Percentiles rank a stretch among this genome's conserved stretches.
phyloP scores from a whole-genome alignment of 768 basidiomycete genomes.

The Rhizopogon salebrosus region DNA sequence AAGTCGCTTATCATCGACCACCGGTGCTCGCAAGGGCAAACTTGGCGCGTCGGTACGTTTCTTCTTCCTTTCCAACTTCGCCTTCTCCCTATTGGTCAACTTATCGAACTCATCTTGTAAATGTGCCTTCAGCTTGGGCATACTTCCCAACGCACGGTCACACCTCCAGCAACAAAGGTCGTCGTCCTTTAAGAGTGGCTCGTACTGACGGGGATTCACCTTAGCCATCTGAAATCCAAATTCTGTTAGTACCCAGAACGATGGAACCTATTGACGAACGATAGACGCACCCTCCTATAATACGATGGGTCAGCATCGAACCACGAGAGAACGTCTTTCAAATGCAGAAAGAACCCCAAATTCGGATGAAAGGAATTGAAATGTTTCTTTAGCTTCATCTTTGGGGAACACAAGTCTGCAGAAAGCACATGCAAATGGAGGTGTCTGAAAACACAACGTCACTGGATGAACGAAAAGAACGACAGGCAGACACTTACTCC shows the following conservation, averaged over 20 bases:
- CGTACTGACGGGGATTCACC: conserved; percentile 49
- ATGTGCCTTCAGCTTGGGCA: conserved; percentile 71
- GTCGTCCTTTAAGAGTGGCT: conserved; percentile 59
- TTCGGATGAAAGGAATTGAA: conserved; percentile 89
- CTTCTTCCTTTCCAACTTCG: conserved; percentile 35
- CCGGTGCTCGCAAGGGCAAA: background rate
- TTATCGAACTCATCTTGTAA: conserved; percentile 70
- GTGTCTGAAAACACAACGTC: conserved; percentile 43
- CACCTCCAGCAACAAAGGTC: conserved; percentile 70
- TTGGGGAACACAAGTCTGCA: conserved; percentile 62
- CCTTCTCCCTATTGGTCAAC: conserved; percentile 37
- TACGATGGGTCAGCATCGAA: conserved; percentile 61
- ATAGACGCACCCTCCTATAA: conserved; percentile 42
- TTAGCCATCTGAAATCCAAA: conserved; percentile 42
- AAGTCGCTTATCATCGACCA: background rate
- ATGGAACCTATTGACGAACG: background rate
- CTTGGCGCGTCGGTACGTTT: conserved; percentile 25
- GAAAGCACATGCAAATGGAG: conserved; percentile 85
- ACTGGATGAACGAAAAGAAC: background rate
- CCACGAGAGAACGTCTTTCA: conserved; percentile 79
- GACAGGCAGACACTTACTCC: conserved; percentile 57
- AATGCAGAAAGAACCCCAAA: conserved; percentile 75
- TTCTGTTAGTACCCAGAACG: conserved; percentile 1
- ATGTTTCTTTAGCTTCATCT: conserved; percentile 83
- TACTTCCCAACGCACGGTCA: conserved; percentile 54